These are phyloP conservation scores for Coix lacrymajobi DNA, from an alignment of 176 grass and related monocot genomes.

Conservation along the genomic window DNA sequence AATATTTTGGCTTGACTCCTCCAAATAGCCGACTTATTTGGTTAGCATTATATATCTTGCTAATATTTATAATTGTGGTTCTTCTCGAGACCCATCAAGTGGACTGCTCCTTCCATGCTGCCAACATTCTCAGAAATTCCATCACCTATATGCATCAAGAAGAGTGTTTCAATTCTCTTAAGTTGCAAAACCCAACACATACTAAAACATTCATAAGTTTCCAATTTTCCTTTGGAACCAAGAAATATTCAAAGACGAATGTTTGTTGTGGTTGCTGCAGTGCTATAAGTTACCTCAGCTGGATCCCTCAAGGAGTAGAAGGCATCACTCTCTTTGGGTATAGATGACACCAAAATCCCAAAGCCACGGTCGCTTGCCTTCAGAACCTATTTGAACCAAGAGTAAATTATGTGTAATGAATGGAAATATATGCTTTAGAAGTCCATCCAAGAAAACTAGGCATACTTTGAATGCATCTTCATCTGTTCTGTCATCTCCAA, in stretches of 20 bases:
- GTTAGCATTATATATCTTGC: conserved; percentile 55
- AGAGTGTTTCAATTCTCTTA: not conserved
- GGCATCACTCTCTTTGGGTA: conserved; percentile 81
- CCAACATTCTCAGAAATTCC: conserved; percentile 78
- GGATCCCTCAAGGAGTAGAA: conserved; percentile 84
- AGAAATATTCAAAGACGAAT: not conserved
- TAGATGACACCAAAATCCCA: conserved; percentile 87
- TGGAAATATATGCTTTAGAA: not conserved
- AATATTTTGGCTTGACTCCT: conserved; percentile 43
- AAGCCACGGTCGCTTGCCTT: conserved; percentile 62
- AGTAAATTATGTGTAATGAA: not conserved
- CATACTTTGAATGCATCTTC: conserved; percentile 97
- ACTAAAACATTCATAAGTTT: not conserved
- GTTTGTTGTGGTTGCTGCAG: not conserved
- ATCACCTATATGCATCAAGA: conserved; percentile 55
- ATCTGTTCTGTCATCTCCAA: conserved; percentile 93
- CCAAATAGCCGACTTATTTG: conserved; percentile 44
- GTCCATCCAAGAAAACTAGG: not conserved
- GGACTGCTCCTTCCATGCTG: conserved; percentile 65
- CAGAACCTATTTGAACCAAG: conserved; percentile 46
- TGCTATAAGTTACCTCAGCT: conserved; percentile 54
- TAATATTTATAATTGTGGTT: conserved; percentile 45
- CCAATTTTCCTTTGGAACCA: not conserved
- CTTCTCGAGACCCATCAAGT: conserved; percentile 21
- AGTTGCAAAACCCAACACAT: not conserved